A percentile compares a stretch with the other conserved stretches of the same genome.
Conservation (phyloP, 768 basidiomycete genomes). For the Naganishia antarctica region DNA sequence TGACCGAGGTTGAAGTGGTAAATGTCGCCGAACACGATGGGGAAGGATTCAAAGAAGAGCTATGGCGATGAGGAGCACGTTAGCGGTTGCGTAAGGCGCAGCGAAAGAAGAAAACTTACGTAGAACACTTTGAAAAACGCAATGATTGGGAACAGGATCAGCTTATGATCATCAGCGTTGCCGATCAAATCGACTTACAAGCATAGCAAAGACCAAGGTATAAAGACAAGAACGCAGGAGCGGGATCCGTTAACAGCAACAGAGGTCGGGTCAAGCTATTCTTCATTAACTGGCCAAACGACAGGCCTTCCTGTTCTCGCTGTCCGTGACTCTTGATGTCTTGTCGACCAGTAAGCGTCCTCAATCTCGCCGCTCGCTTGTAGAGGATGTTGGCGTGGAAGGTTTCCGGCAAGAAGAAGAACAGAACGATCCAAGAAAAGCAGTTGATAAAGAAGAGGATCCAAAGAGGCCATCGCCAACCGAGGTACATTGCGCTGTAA, state of each 20-base stretch:
- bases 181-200: not conserved
- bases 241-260: conserved; percentile 43
- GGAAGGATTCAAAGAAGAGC: conserved; percentile 29
- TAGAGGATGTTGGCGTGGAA: conserved; percentile 35
- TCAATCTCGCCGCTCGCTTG: conserved; percentile 32
- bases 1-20: conserved; percentile 25
- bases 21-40: conserved; percentile 26
- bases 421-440: conserved; percentile 29
- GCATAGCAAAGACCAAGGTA: conserved; percentile 27
- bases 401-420: conserved; percentile 37
- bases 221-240: conserved; percentile 22
- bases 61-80: not conserved
- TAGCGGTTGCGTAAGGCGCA: not conserved
- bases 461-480: conserved; percentile 39
- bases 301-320: conserved; percentile 37
- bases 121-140: conserved; percentile 6
- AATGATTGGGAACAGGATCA: not conserved
- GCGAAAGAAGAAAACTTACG: not conserved
- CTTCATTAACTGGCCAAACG: conserved; percentile 29
- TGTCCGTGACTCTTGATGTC: conserved; percentile 41
- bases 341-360: conserved; percentile 28
- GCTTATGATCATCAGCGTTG: not conserved
- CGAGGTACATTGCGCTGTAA: conserved; percentile 32
- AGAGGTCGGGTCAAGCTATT: conserved; percentile 42
- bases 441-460: conserved; percentile 34